Conservation (phyloP, 352 stramenopile species). For the Lagenidium sp. region DNA sequence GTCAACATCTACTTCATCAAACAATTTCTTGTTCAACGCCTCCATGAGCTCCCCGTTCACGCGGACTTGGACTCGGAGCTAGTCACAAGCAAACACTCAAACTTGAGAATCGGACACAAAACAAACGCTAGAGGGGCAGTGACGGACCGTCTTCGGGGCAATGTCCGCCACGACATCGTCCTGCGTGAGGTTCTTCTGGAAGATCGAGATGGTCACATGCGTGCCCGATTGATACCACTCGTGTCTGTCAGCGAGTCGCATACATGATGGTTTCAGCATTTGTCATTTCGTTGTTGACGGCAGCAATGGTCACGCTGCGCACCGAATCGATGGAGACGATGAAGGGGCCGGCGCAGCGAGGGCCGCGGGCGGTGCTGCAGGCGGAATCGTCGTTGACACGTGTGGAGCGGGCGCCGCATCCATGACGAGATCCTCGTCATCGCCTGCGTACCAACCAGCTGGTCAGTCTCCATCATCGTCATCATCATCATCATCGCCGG, state of each 20-base stretch:
- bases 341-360: slow-evolving; percentile 1
- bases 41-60: slow-evolving; percentile 45
- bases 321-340: slow-evolving; percentile 18
- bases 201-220: slow-evolving; percentile 74
- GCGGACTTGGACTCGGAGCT: slow-evolving; percentile 38
- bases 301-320: not conserved
- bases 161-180: slow-evolving; percentile 59
- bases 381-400: not conserved
- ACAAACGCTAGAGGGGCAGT: not conserved
- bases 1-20: slow-evolving; percentile 52
- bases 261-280: too few relatives aligned
- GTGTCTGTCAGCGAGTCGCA: slow-evolving; percentile 45
- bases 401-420: not conserved
- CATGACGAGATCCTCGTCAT: slow-evolving; percentile 12
- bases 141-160: slow-evolving; percentile 29
- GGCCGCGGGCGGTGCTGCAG: not conserved
- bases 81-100: too few relatives aligned
- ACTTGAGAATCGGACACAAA: too few relatives aligned
- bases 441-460: too few relatives aligned
- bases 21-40: slow-evolving; percentile 52
- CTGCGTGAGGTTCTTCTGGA: slow-evolving; percentile 69
- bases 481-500: not conserved
- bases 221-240: slow-evolving; percentile 84
- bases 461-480: too few relatives aligned
- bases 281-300: too few relatives aligned